Evolutionary conservation across 225 moss, liverwort and hornwort species (phyloP), one percentile per base, ranked within the genome.

Genomic region (Polytrichum commune): DNA sequence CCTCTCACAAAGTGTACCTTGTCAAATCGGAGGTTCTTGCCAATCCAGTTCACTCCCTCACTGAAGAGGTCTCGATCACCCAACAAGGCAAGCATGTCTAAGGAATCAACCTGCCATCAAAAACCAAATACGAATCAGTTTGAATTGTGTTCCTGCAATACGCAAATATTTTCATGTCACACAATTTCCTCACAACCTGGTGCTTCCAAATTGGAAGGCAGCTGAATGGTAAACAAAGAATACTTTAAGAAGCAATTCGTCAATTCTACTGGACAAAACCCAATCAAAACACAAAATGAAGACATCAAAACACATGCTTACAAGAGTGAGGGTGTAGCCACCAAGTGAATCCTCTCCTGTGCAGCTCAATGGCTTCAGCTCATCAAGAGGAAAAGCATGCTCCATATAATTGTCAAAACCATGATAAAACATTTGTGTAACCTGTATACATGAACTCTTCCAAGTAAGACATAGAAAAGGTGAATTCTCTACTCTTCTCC

Each of bases 1-100:
- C 38, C 46, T 46, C 46, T 16, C 46, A 46, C 46, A 46, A 46
- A 46, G 46, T 60, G 4, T 73, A 91, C 93, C 78, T 84, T 92
- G 67, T 94, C 82, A 69, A 97, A 97, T 60, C 80, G 86, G 68
- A 97, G 84, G 73, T 94, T 97, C 35, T 83, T 79, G 24, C 92
- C 94, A 53, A 97, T 81, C 91, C 93, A 93, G 33, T 30, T 88
- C 55, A 97, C 96, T 73, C 86, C 89, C 62, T 89, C 83, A 67
- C 86, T 85, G 75, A 97, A 97, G 62, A 76, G 80, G 26, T 70
- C 64, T 53, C 33, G 84, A 79, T 97, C 96, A 27, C 96, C 96
- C 75, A 97, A 78, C 63, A 97, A 64, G 16, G 96, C 96, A 72
- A 97, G 90, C 96, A 97, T 97, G 69, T 97, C 96, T 80, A 97